Evolutionary conservation across 108 stramenopile species (phyloP), one percentile per base, ranked within the genome.

Genomic region (Pseudonitzschia multiseries): DNA sequence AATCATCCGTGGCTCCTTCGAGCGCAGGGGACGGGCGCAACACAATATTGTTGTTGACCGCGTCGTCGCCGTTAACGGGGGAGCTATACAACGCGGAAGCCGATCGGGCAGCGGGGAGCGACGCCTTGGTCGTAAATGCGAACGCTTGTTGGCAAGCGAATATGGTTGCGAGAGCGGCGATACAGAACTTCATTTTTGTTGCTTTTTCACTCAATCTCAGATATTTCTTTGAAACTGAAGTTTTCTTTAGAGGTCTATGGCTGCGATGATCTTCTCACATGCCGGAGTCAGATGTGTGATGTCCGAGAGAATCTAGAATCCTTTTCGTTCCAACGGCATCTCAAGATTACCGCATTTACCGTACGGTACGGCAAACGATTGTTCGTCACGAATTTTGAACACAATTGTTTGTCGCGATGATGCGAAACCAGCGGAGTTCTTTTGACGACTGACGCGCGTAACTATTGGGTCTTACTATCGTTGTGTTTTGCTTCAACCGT

Each of bases 401-500:
- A 6, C 36, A 6, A 5, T 5, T 5, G 36, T 36, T 6, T 36
- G 36, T 36, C 6, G 36, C 6, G 46, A 48, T 48, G 46, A 48
- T 48, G 46, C 14, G 18, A 48, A 48, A 14, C 36, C 36, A 36
- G 12, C 18, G 46, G 46, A 18, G 46, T 48, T 48, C 46, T 48
- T 48, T 48, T 48, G 54, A 26, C 20, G 54, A 56, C 54, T 56
- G 54, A 56, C 54, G 54, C 54, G 54, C 54, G 54, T 13, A 56
- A 26, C 24, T 26, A 26, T 26, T 56, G 22, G 54, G 36, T 36
- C 36, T 36, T 6, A 36, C 36, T 36, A 48, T 18, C 17, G 46
- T 48, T 48, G 46, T 48, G 46, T 48, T 48, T 48, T 48, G n/a
- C 54, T 56, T 56, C 54, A 56, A 56, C 54, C 54, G 54, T 56